phyloP scores from a whole-genome alignment of 2,329 filamentous ascomycete species.

The Parastagonospora nodorum region DNA sequence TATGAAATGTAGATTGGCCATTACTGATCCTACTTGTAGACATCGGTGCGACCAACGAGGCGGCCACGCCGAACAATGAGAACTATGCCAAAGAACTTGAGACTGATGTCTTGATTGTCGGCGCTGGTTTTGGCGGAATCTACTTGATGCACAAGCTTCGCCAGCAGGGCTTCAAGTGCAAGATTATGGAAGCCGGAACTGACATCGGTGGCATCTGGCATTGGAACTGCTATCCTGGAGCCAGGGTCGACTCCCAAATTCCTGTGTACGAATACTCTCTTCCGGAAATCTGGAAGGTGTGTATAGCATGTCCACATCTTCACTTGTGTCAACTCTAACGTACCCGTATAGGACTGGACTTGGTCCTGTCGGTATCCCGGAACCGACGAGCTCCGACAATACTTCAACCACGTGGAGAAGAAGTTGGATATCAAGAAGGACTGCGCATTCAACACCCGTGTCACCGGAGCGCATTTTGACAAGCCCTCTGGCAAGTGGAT shows the following conservation, averaged over 20 bases:
- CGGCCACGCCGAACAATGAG: constrained; percentile 25
- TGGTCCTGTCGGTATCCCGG: constrained; percentile 61
- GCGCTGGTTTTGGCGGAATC: constrained; percentile 50
- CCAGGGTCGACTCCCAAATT: constrained; percentile 53
- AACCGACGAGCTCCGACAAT: constrained; percentile 58
- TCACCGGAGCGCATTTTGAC: constrained; percentile 59
- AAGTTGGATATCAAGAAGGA: constrained; percentile 62
- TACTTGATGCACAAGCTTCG: constrained; percentile 50
- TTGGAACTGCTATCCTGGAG: constrained; percentile 53
- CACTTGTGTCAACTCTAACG: neutral
- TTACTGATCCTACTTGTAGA: constrained; percentile 9
- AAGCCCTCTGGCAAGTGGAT: constrained; percentile 55
- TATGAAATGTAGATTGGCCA: no score
- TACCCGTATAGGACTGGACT: constrained; percentile 55
- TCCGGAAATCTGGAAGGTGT: constrained; percentile 52
- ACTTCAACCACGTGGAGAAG: constrained; percentile 66
- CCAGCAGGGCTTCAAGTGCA: constrained; percentile 46
- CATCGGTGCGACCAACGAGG: constrained; percentile 32
- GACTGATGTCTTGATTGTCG: constrained; percentile 47
- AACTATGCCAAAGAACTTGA: constrained; percentile 44
- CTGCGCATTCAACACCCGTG: constrained; percentile 61
- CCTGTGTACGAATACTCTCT: constrained; percentile 56
- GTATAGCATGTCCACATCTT: neutral
- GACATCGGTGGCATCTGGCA: constrained; percentile 53
- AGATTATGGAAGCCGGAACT: constrained; percentile 44